Evolutionary conservation across 371 early-diverging fungal genomes (phyloP).

Genomic region (Dichotomocladium elegans): DNA sequence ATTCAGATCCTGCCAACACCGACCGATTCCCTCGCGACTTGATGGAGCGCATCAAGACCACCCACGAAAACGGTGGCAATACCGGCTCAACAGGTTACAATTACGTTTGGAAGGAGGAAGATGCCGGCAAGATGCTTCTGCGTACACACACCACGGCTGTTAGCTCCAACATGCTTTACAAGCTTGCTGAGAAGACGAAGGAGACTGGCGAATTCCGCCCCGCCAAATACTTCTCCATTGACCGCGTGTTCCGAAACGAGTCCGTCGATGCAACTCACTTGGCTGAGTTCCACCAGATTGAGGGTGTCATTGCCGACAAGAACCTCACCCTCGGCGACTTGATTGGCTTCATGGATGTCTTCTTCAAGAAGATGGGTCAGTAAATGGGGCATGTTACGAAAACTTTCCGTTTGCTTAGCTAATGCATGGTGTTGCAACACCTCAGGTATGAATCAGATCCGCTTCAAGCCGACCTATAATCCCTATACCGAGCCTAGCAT

Average conservation of each 20-base stretch:
- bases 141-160: constrained; percentile 99
- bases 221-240: constrained; percentile 99
- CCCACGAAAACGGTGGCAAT: constrained; percentile 96
- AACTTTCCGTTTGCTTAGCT: neutral
- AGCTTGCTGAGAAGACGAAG: constrained; percentile 83
- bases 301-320: constrained; percentile 98
- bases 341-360: constrained; percentile 96
- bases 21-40: constrained; percentile 83
- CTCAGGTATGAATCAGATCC: constrained; percentile 79
- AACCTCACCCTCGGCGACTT: constrained; percentile 95
- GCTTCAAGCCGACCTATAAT: constrained; percentile 99
- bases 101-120: constrained; percentile 91
- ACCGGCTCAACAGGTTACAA: constrained; percentile 95
- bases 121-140: constrained; percentile 94
- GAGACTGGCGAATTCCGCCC: constrained; percentile 74
- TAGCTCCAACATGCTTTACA: constrained; percentile 91
- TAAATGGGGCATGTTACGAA: neutral
- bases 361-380: constrained; percentile 96
- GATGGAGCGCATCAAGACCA: constrained; percentile 88
- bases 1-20: constrained; percentile 73
- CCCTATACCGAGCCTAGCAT: constrained; percentile 99
- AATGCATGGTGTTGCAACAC: no score
- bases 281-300: constrained; percentile 99
- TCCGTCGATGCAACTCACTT: constrained; percentile 99
- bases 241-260: constrained; percentile 99